phyloP scores from a whole-genome alignment of 768 basidiomycete genomes.

The Tylopilus subfusipes region DNA sequence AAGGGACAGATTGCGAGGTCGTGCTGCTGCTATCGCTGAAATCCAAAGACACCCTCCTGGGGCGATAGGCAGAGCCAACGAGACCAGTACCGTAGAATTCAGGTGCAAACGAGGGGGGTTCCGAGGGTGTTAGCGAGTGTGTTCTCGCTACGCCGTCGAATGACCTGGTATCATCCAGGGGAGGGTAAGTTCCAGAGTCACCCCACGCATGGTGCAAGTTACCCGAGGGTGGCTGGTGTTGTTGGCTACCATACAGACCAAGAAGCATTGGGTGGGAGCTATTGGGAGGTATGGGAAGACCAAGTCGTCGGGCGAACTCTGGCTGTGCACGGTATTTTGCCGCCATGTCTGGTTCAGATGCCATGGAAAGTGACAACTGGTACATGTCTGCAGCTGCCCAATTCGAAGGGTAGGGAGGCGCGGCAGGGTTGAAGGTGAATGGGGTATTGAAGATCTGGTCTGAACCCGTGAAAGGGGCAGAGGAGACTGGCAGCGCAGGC shows the following conservation, averaged over 20 bases:
- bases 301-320: constrained; percentile 40
- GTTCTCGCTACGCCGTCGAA: constrained; percentile 20
- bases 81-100: constrained; percentile 17
- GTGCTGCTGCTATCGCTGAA: constrained; percentile 44
- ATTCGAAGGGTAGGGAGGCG: constrained; percentile 14
- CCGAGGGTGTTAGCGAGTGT: constrained; percentile 21
- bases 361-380: constrained; percentile 18
- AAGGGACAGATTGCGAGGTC: constrained; percentile 43
- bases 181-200: constrained; percentile 19
- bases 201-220: constrained; percentile 29
- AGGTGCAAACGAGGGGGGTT: constrained; percentile 20
- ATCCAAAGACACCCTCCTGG: constrained; percentile 35
- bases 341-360: constrained; percentile 38
- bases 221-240: constrained; percentile 11
- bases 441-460: constrained; percentile 32
- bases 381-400: constrained; percentile 21
- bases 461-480: constrained; percentile 13
- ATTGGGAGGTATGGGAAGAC: constrained; percentile 13
- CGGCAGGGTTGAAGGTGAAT: constrained; percentile 29
- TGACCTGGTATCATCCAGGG: constrained; percentile 29
- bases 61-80: constrained; percentile 28
- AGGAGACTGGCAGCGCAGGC: constrained; percentile 29
- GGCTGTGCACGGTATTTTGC: constrained; percentile 47
- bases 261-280: constrained; percentile 6
- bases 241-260: constrained; percentile 19